These are phyloP conservation scores for Xylaria sp. DNA, from an alignment of 2,329 filamentous ascomycete genomes.

Conservation along the genomic window DNA sequence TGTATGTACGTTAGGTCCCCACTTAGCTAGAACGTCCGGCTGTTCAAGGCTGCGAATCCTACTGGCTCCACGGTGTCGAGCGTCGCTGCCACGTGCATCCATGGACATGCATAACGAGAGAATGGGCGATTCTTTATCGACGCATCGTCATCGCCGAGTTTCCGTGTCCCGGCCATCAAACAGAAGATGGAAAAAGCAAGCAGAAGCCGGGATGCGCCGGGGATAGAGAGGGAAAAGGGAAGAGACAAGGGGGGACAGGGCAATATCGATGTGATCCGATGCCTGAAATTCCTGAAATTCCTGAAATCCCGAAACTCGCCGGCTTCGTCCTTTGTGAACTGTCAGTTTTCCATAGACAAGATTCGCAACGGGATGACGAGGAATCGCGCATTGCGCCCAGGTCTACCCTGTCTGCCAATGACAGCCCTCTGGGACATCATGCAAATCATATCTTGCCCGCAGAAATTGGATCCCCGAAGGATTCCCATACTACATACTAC, in stretches of 20 bases:
- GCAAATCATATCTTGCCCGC: neutral
- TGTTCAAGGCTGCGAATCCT: constrained; percentile 1
- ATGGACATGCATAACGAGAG: constrained; percentile 4
- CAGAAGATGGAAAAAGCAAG: neutral
- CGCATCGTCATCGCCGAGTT: neutral
- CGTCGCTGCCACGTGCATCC: constrained; percentile 18
- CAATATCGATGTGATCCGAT: too few species aligned
- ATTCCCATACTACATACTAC: constrained; percentile 27
- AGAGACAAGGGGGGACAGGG: too few species aligned
- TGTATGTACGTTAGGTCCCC: too few species aligned
- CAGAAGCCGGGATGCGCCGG: neutral
- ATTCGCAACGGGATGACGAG: neutral
- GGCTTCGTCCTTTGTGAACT: neutral
- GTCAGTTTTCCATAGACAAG: neutral
- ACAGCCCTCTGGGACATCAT: neutral
- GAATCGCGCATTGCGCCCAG: neutral
- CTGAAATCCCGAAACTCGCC: neutral
- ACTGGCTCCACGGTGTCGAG: neutral
- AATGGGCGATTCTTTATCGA: constrained; percentile 6
- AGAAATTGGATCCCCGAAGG: constrained; percentile 14
- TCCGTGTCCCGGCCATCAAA: neutral
- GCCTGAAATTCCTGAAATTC: too few species aligned
- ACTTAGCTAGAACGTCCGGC: neutral
- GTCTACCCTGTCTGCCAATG: neutral
- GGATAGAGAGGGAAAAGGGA: too few species aligned